A percentile compares a stretch with the other conserved stretches of the same genome.
phyloP scores from a whole-genome alignment of 805 yeast genomes.

The Myxozyma geophila region DNA sequence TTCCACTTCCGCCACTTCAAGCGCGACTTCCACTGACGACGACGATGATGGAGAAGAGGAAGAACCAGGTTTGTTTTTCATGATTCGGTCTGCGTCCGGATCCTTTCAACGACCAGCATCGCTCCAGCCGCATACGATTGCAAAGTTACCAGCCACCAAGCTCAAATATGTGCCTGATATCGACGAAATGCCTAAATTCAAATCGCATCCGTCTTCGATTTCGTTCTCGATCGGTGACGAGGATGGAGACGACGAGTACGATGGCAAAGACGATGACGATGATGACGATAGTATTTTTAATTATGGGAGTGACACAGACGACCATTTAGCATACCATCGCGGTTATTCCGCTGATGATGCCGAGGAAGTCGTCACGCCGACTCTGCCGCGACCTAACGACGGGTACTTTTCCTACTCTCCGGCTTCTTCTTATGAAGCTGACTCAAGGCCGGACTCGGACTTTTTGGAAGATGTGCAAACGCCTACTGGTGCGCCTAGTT shows the following conservation, averaged over 20 bases:
- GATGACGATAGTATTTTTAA: conserved; percentile 15
- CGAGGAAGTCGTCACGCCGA: background rate
- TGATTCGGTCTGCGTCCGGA: conserved; percentile 51
- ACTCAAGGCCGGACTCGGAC: conserved; percentile 10
- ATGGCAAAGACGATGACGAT: conserved; percentile 19
- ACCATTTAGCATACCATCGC: background rate
- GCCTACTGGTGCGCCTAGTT: conserved; percentile 5
- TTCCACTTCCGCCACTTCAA: conserved; percentile 14
- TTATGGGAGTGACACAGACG: conserved; percentile 7
- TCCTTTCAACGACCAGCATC: conserved; percentile 41
- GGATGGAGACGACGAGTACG: conserved; percentile 28
- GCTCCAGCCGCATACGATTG: conserved; percentile 59
- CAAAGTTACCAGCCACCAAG: conserved; percentile 82
- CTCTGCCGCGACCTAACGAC: background rate
- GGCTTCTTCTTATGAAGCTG: background rate
- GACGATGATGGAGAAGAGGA: conserved; percentile 58
- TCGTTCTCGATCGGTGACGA: conserved; percentile 32
- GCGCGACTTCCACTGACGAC: conserved; percentile 12
- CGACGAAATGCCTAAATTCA: conserved; percentile 9
- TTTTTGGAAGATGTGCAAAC: conserved; percentile 12
- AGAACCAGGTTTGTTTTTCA: conserved; percentile 71
- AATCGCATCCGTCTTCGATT: conserved; percentile 7
- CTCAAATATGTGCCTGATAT: conserved; percentile 71
- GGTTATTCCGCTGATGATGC: conserved; percentile 7
- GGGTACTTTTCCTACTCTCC: conserved; percentile 8